These are phyloP conservation scores for Tricholoma saponaceum DNA, from an alignment of 768 basidiomycete species.

Conservation along the genomic window DNA sequence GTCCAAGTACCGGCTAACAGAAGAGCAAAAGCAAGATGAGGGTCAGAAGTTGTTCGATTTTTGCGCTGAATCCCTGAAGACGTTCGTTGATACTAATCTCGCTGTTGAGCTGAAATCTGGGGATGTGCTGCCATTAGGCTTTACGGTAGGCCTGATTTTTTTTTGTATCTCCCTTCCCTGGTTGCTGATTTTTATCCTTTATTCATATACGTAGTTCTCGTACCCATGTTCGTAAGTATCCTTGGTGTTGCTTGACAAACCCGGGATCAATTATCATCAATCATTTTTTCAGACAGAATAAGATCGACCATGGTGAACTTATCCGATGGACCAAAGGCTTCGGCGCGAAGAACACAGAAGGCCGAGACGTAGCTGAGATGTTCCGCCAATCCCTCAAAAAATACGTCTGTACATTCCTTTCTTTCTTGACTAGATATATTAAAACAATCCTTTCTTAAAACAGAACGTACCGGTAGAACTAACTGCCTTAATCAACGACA, in stretches of 20 bases:
- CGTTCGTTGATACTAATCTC: conserved; percentile 77
- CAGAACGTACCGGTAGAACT: conserved; percentile 83
- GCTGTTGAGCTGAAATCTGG: conserved; percentile 47
- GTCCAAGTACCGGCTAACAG: conserved; percentile 93
- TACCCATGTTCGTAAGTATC: conserved; percentile 85
- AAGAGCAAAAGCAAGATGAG: conserved; percentile 98
- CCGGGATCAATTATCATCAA: not conserved
- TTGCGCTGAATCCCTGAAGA: conserved; percentile 89
- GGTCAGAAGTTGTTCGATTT: conserved; percentile 96
- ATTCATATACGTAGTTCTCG: conserved; percentile 78
- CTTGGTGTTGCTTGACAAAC: not conserved
- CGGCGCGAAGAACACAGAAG: conserved; percentile 87
- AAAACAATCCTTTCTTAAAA: conserved; percentile 2
- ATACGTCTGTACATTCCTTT: conserved; percentile 46
- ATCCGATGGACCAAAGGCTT: conserved; percentile 99
- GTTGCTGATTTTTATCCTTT: not conserved
- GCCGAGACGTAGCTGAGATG: conserved; percentile 90
- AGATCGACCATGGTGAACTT: conserved; percentile 90
- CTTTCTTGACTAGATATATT: not conserved
- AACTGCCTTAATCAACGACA: conserved; percentile 93
- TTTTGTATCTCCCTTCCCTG: conserved; percentile 1
- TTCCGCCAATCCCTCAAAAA: conserved; percentile 79
- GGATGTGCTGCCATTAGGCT: conserved; percentile 76
- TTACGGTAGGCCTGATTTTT: conserved; percentile 62
- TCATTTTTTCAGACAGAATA: conserved; percentile 60